A percentile compares a stretch with the other conserved stretches of the same genome.
Conservation (phyloP, 2,329 filamentous ascomycete genomes). For the Penicillium sp. region DNA sequence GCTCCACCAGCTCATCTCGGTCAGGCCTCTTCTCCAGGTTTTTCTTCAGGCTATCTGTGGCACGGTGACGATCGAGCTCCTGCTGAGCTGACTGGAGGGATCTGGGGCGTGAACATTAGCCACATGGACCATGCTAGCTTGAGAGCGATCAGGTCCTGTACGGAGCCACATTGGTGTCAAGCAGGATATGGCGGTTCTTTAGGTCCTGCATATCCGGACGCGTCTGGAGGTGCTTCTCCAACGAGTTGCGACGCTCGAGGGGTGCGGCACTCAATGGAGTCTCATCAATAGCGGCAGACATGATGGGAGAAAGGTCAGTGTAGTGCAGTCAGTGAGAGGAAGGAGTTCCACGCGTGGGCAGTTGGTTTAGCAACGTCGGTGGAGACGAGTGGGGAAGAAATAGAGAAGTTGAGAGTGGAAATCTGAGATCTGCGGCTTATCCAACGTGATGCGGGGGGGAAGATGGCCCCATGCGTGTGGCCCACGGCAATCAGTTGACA, state of each 20-base stretch:
- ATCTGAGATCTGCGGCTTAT: too few relatives aligned
- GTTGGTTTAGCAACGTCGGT: too few relatives aligned
- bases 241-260: constrained; percentile 56
- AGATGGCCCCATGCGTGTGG: too few relatives aligned
- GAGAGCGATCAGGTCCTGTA: constrained; percentile 32
- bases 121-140: not conserved
- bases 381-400: too few relatives aligned
- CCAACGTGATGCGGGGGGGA: too few relatives aligned
- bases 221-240: constrained; percentile 65
- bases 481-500: too few relatives aligned
- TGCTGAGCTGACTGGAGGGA: constrained; percentile 57
- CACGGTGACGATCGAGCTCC: constrained; percentile 60
- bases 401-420: too few relatives aligned
- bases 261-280: constrained; percentile 50
- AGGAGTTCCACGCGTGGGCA: too few relatives aligned
- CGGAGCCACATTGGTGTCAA: constrained; percentile 63
- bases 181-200: constrained; percentile 62
- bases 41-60: constrained; percentile 59
- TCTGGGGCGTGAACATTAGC: constrained; percentile 30
- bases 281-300: constrained; percentile 44
- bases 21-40: constrained; percentile 59
- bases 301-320: not conserved
- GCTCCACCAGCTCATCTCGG: constrained; percentile 70
- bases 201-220: constrained; percentile 62
- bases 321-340: not conserved